Evolutionary conservation across 2,329 filamentous ascomycete species (phyloP).

Genomic region (Epichloe typhina): DNA sequence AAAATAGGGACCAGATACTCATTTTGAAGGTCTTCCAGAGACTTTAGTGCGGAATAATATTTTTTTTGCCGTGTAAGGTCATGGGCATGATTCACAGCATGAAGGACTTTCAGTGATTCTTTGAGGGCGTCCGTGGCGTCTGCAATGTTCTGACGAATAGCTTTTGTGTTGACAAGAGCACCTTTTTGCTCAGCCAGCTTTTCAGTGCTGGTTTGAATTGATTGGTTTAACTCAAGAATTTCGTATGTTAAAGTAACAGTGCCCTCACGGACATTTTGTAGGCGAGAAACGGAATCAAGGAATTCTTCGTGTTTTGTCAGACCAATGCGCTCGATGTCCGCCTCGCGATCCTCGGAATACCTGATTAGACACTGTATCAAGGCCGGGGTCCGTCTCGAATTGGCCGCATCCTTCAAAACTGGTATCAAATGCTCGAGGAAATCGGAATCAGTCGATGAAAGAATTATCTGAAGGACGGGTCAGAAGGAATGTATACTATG

Average conservation of each 20-base stretch:
- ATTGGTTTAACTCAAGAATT: slow-evolving; percentile 84
- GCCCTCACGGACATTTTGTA: slow-evolving; percentile 83
- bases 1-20: slow-evolving; percentile 68
- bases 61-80: slow-evolving; percentile 80
- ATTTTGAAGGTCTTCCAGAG: slow-evolving; percentile 89
- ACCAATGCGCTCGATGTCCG: slow-evolving; percentile 87
- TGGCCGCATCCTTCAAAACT: slow-evolving; percentile 78
- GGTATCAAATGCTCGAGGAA: slow-evolving; percentile 94
- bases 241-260: slow-evolving; percentile 81
- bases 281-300: slow-evolving; percentile 79
- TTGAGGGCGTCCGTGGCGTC: slow-evolving; percentile 80
- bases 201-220: slow-evolving; percentile 89
- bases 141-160: slow-evolving; percentile 88
- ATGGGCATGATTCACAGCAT: slow-evolving; percentile 87
- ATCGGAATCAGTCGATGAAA: slow-evolving; percentile 81
- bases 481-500: not conserved
- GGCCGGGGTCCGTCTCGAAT: slow-evolving; percentile 56
- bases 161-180: slow-evolving; percentile 79
- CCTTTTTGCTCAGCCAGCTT: slow-evolving; percentile 91
- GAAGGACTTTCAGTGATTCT: slow-evolving; percentile 82
- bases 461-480: slow-evolving; percentile 55
- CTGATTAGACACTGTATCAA: slow-evolving; percentile 58
- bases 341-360: slow-evolving; percentile 76
- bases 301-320: slow-evolving; percentile 96
- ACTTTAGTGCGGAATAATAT: slow-evolving; percentile 88